Percentiles rank a stretch among this genome's conserved stretches.
phyloP scores from a whole-genome alignment of 352 stramenopile species.

The Pythium angustatum region DNA sequence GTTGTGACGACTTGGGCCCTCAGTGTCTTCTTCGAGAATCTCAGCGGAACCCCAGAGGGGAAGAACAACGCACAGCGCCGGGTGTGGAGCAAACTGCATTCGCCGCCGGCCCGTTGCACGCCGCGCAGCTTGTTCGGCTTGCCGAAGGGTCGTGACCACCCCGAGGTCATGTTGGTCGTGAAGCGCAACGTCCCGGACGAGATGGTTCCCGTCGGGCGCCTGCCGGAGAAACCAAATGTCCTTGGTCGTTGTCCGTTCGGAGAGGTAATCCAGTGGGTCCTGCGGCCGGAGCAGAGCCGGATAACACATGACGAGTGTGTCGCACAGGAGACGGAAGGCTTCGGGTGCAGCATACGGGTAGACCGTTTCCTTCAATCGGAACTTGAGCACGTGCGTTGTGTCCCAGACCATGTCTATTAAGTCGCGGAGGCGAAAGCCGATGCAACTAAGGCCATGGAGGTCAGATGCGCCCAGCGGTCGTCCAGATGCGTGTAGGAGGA shows the following conservation, averaged over 20 bases:
- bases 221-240: neutral
- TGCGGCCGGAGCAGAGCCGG: neutral
- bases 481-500: neutral
- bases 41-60: neutral
- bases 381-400: neutral
- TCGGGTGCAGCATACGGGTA: neutral
- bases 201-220: neutral
- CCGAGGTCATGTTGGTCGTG: neutral
- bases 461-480: neutral
- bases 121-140: neutral
- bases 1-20: too few relatives aligned
- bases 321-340: neutral
- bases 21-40: too few relatives aligned
- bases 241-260: neutral
- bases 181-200: too few relatives aligned
- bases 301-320: slow-evolving; percentile 11
- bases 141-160: neutral
- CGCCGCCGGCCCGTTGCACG: neutral
- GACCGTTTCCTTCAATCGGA: neutral
- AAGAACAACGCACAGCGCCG: neutral
- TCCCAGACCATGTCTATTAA: neutral
- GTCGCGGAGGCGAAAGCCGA: too few relatives aligned
- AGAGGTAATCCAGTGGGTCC: slow-evolving; percentile 7
- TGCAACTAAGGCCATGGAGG: neutral
- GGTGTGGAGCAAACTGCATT: neutral